phyloP scores from a whole-genome alignment of 805 yeast genomes.

The Cyberlindnera petersonii region DNA sequence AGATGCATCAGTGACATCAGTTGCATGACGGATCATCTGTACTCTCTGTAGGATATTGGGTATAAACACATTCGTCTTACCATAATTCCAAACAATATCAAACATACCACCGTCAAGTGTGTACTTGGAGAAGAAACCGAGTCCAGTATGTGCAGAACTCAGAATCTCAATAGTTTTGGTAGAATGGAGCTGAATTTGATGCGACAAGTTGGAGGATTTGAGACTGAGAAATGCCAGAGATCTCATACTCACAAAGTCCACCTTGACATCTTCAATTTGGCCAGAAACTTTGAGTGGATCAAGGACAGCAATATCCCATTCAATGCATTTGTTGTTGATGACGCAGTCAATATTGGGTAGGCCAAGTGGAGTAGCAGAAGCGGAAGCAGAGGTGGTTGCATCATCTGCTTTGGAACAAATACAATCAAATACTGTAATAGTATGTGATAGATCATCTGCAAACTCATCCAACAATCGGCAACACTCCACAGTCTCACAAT shows the following conservation, averaged over 20 bases:
- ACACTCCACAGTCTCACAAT: slow-evolving; percentile 7
- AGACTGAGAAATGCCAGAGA: slow-evolving; percentile 1
- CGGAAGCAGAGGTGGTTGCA: background rate
- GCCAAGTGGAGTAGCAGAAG: background rate
- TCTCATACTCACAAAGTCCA: slow-evolving; percentile 6
- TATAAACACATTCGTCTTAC: slow-evolving; percentile 1
- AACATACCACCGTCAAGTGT: slow-evolving; percentile 1
- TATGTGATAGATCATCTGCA: slow-evolving; percentile 1
- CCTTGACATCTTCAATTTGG: slow-evolving; percentile 1
- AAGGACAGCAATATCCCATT: slow-evolving; percentile 13
- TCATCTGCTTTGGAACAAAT: background rate
- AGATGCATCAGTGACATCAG: slow-evolving; percentile 2
- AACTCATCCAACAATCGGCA: slow-evolving; percentile 6
- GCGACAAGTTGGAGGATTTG: slow-evolving; percentile 2
- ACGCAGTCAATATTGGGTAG: slow-evolving; percentile 5
- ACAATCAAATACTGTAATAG: background rate
- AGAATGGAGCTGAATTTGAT: background rate
- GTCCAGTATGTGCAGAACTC: slow-evolving; percentile 1
- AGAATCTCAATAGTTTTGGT: background rate
- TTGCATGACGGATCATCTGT: slow-evolving; percentile 1
- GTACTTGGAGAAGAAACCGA: slow-evolving; percentile 5
- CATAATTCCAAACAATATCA: slow-evolving; percentile 1
- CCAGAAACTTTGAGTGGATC: slow-evolving; percentile 13
- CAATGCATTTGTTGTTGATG: slow-evolving; percentile 5
- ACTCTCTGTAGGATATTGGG: slow-evolving; percentile 7